Percentiles rank a stretch among this genome's conserved stretches.
Conservation (phyloP, 805 yeast species). For the Wickerhamomyces hampshirensis region DNA sequence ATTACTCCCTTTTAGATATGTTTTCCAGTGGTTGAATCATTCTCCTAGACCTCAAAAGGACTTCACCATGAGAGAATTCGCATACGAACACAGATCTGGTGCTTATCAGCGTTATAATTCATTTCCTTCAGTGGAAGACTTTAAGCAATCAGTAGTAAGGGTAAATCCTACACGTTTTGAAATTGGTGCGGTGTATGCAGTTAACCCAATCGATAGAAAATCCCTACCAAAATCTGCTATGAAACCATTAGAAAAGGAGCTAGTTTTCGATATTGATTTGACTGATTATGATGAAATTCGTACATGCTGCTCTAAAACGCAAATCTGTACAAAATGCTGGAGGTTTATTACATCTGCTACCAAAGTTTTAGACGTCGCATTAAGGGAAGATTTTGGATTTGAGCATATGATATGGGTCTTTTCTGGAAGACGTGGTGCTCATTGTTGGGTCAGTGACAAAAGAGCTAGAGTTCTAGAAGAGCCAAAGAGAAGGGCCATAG, state of each 20-base stretch:
- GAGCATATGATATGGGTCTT: slow-evolving; percentile 88
- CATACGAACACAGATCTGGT: slow-evolving; percentile 83
- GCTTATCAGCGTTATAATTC: slow-evolving; percentile 90
- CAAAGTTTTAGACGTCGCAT: slow-evolving; percentile 62
- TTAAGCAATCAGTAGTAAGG: slow-evolving; percentile 67
- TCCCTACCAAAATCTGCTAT: slow-evolving; percentile 68
- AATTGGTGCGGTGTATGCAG: slow-evolving; percentile 86
- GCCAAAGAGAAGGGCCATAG: slow-evolving; percentile 65
- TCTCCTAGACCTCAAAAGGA: slow-evolving; percentile 69
- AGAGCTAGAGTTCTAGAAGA: slow-evolving; percentile 77
- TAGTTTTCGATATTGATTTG: slow-evolving; percentile 95
- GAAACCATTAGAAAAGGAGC: slow-evolving; percentile 79
- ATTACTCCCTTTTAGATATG: slow-evolving; percentile 67
- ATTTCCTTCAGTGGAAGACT: slow-evolving; percentile 59
- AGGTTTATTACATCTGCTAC: slow-evolving; percentile 83
- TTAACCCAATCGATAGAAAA: slow-evolving; percentile 84
- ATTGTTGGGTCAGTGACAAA: slow-evolving; percentile 93
- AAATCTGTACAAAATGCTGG: slow-evolving; percentile 90
- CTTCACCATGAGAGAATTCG: slow-evolving; percentile 88
- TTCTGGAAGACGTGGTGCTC: slow-evolving; percentile 98
- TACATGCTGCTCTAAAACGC: slow-evolving; percentile 87
- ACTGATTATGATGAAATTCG: slow-evolving; percentile 93
- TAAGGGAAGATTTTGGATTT: slow-evolving; percentile 87
- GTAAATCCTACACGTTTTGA: slow-evolving; percentile 89
- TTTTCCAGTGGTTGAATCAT: slow-evolving; percentile 90